These are phyloP conservation scores for Paxillus rubicundulus DNA, from an alignment of 768 basidiomycete genomes.

Conservation along the genomic window DNA sequence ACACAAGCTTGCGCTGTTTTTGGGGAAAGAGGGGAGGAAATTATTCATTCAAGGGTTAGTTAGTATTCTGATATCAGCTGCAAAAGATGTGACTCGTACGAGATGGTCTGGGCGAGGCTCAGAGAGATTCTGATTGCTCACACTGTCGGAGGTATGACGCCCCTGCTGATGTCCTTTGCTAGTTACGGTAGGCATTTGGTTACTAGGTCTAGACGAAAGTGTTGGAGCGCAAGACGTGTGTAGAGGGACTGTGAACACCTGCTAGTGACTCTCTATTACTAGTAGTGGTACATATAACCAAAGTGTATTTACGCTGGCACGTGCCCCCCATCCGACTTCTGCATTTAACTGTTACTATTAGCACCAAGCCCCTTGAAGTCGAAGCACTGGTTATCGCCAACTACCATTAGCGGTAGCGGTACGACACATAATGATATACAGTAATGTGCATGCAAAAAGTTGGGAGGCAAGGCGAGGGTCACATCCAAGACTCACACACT, in stretches of 20 bases:
- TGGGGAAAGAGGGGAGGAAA: background rate
- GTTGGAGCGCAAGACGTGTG: background rate
- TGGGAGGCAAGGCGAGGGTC: too few species aligned
- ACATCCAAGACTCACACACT: background rate
- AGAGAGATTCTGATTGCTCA: conserved; percentile 24
- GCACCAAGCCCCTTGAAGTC: too few species aligned
- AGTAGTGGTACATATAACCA: too few species aligned
- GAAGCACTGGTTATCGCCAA: too few species aligned
- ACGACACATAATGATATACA: conserved; percentile 5
- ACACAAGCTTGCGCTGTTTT: conserved; percentile 59
- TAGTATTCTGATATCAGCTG: background rate
- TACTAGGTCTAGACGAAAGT: background rate
- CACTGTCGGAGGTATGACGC: conserved; percentile 1
- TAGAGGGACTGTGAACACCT: conserved; percentile 10
- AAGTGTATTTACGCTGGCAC: background rate
- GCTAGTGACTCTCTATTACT: background rate
- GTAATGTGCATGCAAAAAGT: background rate
- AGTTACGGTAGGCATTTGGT: conserved; percentile 16
- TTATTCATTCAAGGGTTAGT: background rate
- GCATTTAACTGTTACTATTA: too few species aligned
- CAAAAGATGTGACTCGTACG: conserved; percentile 29
- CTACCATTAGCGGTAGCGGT: background rate
- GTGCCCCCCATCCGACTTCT: too few species aligned
- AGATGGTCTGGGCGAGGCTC: conserved; percentile 44
- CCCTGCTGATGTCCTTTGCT: conserved; percentile 17